Evolutionary conservation across 768 basidiomycete species (phyloP), one percentile per base, ranked within the genome.

Genomic region (Boletus tylopilopsis): DNA sequence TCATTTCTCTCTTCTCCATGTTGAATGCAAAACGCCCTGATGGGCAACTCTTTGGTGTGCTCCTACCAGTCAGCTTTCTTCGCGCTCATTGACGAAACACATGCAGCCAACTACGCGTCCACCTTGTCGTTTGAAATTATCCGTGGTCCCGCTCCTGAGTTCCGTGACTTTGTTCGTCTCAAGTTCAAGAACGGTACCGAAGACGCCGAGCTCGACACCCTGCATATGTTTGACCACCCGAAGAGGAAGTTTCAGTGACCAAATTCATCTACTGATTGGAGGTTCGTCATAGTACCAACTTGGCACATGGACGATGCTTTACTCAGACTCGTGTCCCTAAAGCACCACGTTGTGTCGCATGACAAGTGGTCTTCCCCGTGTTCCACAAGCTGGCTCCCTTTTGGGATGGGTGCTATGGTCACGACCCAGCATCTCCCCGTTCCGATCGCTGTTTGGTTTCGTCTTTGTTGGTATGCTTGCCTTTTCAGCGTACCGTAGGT

Each of bases 1-100:
- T 93, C 77, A 81, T 91, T 60, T 90, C 88, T 9, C 76, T 93
- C 62, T 86, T 94, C 77, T 79, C 81, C 59, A 81, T 87, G 70
- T 77, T 87, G 33, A 83, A 81, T 29, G 72, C 84, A 47, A 59
- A 71, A 49, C 67, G 74, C 36, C 67, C 72, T 18, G 69, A 79
- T 49, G 82, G 84, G 5, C 75, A 81, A 51, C 62, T 82, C 52
- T 64, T 68, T 49, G 85, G 85, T 79, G 6, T n/a, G 1, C 1
- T 37, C 12, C 32, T n/a, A 11, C 18, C 6, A 32, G 23, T 18
- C n/a, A 8, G 16, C 9, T 41, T 24, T 30, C 25, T 45, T 42
- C 15, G 36, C n/a, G n/a, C 3, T 47, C 18, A 47, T 40, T 33
- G 9, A 36, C 48, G 16, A 32, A 9, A 29, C 13, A n/a, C n/a